Percentiles rank a stretch among this genome's conserved stretches.
phyloP scores from a whole-genome alignment of 495 filamentous ascomycete genomes.

The Poronia punctata region DNA sequence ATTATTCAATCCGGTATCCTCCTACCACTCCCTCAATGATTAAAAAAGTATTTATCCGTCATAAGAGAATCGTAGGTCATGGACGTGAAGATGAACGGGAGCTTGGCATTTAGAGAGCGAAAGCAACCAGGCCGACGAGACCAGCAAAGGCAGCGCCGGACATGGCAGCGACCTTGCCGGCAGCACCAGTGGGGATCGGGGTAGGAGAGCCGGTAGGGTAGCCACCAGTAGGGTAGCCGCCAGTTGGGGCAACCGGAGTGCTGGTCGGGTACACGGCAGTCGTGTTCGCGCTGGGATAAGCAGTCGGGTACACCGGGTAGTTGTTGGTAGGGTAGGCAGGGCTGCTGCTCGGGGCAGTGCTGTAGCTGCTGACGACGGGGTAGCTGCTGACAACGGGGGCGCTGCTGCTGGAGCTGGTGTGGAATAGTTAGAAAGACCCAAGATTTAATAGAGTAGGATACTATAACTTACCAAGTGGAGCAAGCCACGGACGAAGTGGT shows the following conservation, averaged over 20 bases:
- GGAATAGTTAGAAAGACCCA: background rate
- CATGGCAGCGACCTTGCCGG: slow-evolving; percentile 58
- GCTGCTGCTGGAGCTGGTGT: slow-evolving; percentile 1
- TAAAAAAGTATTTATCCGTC: slow-evolving; percentile 30
- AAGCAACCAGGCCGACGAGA: slow-evolving; percentile 67
- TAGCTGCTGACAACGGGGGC: slow-evolving; percentile 11
- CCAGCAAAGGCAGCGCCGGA: slow-evolving; percentile 66
- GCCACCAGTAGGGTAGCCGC: slow-evolving; percentile 27
- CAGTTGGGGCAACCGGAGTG: slow-evolving; percentile 23
- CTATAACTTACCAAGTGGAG: slow-evolving; percentile 52
- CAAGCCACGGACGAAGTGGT: slow-evolving; percentile 58
- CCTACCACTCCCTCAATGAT: slow-evolving; percentile 22
- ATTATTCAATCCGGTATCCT: slow-evolving; percentile 9
- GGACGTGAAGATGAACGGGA: slow-evolving; percentile 24
- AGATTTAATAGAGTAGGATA: background rate
- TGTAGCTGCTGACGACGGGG: slow-evolving; percentile 19
- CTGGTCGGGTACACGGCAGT: slow-evolving; percentile 21
- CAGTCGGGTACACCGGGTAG: slow-evolving; percentile 14
- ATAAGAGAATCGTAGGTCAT: slow-evolving; percentile 32
- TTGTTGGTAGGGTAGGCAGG: slow-evolving; percentile 18
- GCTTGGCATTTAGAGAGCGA: slow-evolving; percentile 59
- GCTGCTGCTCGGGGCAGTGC: too few species aligned
- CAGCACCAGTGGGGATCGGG: slow-evolving; percentile 50
- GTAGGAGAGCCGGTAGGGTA: slow-evolving; percentile 27
- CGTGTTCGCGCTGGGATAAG: slow-evolving; percentile 12